Evolutionary conservation across 2,329 filamentous ascomycete species (phyloP).

Genomic region (Lasiodiplodia hormozganensis): DNA sequence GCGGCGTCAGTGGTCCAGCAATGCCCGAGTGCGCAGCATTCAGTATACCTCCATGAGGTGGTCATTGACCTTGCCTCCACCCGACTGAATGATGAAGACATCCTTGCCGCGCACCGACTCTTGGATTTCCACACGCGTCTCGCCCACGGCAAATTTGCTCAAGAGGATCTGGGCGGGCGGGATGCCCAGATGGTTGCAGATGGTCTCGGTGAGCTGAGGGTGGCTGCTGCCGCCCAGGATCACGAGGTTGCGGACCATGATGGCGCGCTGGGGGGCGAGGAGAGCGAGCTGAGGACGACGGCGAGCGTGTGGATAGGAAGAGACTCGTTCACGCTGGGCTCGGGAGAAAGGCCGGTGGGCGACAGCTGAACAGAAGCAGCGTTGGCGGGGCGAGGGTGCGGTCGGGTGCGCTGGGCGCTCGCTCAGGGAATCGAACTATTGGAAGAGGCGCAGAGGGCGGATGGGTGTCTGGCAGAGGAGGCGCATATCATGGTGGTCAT

Average conservation of each 20-base stretch:
- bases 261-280: conserved; percentile 1
- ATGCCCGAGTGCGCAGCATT: conserved; percentile 25
- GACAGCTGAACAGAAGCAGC: conserved; percentile 12
- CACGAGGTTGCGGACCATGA: conserved; percentile 94
- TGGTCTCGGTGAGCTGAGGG: conserved; percentile 81
- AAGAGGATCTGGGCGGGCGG: conserved; percentile 84
- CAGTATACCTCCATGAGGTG: conserved; percentile 76
- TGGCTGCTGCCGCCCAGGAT: conserved; percentile 93
- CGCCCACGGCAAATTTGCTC: conserved; percentile 91
- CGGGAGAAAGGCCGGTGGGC: conserved; percentile 26
- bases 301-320: conserved; percentile 9
- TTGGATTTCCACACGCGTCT: conserved; percentile 93
- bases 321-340: conserved; percentile 27
- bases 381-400: neutral
- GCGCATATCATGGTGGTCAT: conserved; percentile 18
- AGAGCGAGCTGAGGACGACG: conserved; percentile 8
- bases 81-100: conserved; percentile 97
- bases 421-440: conserved; percentile 11
- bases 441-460: neutral
- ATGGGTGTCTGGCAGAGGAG: conserved; percentile 13
- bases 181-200: conserved; percentile 88
- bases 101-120: conserved; percentile 98
- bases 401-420: conserved; percentile 2
- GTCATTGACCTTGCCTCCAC: conserved; percentile 92
- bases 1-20: conserved; percentile 27